Base-by-base conservation (phyloP, 2,329 filamentous ascomycete species). In the Lasiodiplodia gonubiensis region DNA sequence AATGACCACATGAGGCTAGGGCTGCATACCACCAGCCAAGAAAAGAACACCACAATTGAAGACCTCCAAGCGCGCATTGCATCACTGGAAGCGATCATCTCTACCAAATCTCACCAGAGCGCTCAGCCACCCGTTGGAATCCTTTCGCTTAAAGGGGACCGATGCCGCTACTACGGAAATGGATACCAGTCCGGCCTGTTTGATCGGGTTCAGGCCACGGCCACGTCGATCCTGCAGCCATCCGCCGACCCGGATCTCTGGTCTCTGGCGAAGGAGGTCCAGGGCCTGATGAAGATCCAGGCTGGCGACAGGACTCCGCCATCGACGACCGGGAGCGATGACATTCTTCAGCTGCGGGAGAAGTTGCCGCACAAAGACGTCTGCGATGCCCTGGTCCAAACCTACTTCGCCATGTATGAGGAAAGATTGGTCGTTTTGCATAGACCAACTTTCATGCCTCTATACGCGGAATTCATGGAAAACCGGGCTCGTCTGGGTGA, bases 371-470 rank as follows among this genome's bases (percentile, higher is more conserved):
- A 1, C 11, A 27, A 52, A 8, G 48, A 25, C 2, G 30, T 27
- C n/a, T 64, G 60, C 18, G 72, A 74, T 35, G 67, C 68, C 35
- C 68, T 75, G 25, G 63, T 75, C 3, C 37, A 59, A 2, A 69
- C 70, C 21, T 74, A 74, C 54, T 72, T 67, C 55, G 55, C 64
- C 18, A 55, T 70, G 49, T 75, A 72, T 35, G 73, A 75, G 65
- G 69, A 71, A 11, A 71, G 70, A 10, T 67, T 73, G 51, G 67
- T 70, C 4, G 66, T 75, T 14, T 54, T 74, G 2, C 73, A 75
- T 48, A 64, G 69, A 2, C 72, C 71, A 4, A 73, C 73, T 3
- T 75, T 75, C 49, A 67, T 72, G 59, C 69, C 68, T 14, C 69
- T 70, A 11, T 74, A 73, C 39, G 49, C 71, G 1, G 49, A 66